Percentiles rank a stretch among this genome's conserved stretches.
Conservation (phyloP, 148 eudicot species). For the Rhododendron henanense region DNA sequence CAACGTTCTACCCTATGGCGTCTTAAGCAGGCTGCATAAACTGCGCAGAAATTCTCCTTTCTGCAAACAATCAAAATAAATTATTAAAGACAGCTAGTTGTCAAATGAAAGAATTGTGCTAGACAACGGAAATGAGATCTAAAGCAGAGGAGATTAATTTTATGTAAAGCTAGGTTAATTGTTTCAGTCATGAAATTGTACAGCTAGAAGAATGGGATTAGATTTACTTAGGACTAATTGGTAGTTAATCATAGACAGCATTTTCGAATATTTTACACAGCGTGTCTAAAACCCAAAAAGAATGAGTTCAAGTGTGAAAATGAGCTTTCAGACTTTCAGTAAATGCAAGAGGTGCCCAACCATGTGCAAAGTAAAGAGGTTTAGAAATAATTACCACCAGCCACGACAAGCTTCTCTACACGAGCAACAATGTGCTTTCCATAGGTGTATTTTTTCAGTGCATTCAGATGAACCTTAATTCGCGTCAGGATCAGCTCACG, state of each 20-base stretch:
- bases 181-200: background rate
- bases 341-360: background rate
- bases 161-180: background rate
- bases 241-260: background rate
- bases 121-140: background rate
- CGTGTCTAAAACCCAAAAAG: background rate
- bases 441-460: conserved; percentile 87
- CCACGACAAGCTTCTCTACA: conserved; percentile 94
- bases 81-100: background rate
- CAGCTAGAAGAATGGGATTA: background rate
- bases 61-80: conserved; percentile 27
- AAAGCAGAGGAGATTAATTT: background rate
- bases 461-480: conserved; percentile 84
- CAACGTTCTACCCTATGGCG: conserved; percentile 27
- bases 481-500: conserved; percentile 73
- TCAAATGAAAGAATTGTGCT: background rate
- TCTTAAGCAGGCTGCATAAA: conserved; percentile 34
- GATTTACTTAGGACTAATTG: background rate
- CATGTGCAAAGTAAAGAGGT: background rate
- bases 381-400: conserved; percentile 58
- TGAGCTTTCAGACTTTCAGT: background rate
- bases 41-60: conserved; percentile 61
- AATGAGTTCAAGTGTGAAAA: background rate
- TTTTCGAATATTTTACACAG: background rate
- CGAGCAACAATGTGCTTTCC: conserved; percentile 97